Evolutionary conservation across 2,329 filamentous ascomycete genomes (phyloP).

Genomic region (Metarhizium anisopliae): DNA sequence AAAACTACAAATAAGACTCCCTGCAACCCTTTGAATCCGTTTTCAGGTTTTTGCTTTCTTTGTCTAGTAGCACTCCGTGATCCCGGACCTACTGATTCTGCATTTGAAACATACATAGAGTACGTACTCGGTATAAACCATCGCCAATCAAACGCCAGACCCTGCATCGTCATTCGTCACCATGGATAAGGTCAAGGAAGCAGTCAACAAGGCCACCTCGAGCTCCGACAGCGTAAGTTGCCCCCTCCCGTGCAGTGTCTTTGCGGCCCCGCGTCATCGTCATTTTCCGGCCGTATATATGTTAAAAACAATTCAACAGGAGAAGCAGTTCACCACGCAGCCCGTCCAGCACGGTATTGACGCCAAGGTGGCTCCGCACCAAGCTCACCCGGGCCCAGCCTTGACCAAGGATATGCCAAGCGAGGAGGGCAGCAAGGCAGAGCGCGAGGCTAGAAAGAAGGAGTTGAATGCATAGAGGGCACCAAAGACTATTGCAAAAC

Average conservation of each 20-base stretch:
- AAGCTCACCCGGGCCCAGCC: constrained; percentile 50
- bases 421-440: constrained; percentile 57
- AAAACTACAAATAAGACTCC: neutral
- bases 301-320: constrained; percentile 21
- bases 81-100: too few species aligned
- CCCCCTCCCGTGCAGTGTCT: neutral
- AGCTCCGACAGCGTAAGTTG: neutral
- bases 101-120: neutral
- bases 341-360: constrained; percentile 34
- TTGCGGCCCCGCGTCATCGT: neutral
- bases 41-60: neutral
- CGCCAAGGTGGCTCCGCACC: constrained; percentile 40
- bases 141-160: neutral
- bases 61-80: neutral
- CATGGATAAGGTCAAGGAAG: neutral
- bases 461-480: constrained; percentile 43
- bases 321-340: constrained; percentile 37
- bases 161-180: neutral
- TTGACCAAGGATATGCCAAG: constrained; percentile 43
- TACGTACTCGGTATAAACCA: neutral
- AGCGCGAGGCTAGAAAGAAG: constrained; percentile 54
- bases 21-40: neutral
- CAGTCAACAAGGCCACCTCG: neutral
- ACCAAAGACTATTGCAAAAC: neutral
- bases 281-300: neutral